Conservation (phyloP, 2,329 filamentous ascomycete genomes). For the Diatrype stigma region DNA sequence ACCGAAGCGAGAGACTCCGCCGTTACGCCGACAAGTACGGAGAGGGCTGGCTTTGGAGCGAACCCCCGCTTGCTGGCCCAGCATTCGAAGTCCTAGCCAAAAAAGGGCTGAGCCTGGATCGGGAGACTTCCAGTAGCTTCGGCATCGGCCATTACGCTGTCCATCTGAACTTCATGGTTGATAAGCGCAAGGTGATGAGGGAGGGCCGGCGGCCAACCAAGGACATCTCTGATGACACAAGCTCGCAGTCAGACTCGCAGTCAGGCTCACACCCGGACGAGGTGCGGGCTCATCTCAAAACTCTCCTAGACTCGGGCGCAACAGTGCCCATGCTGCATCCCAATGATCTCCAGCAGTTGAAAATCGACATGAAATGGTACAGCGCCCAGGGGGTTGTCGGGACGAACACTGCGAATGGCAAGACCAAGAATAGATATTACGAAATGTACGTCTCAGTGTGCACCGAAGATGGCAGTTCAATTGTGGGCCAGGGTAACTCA, state of each 20-base stretch:
- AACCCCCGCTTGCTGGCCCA: slow-evolving; percentile 33
- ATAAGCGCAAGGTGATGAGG: slow-evolving; percentile 11
- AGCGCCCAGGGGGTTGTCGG: slow-evolving; percentile 29
- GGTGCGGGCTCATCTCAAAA: slow-evolving; percentile 22
- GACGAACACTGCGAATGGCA: slow-evolving; percentile 17
- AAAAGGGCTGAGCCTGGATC: slow-evolving; percentile 26
- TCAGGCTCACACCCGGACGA: slow-evolving; percentile 15
- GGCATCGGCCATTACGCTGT: slow-evolving; percentile 21
- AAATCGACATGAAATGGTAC: slow-evolving; percentile 30
- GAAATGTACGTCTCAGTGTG: slow-evolving; percentile 32
- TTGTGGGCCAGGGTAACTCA: slow-evolving; percentile 23
- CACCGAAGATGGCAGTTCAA: slow-evolving; percentile 14
- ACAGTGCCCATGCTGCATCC: slow-evolving; percentile 35
- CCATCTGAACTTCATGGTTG: slow-evolving; percentile 10
- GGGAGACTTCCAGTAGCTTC: slow-evolving; percentile 6
- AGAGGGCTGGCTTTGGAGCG: slow-evolving; percentile 42
- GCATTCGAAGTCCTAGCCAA: slow-evolving; percentile 21
- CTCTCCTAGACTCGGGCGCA: slow-evolving; percentile 40
- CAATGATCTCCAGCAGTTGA: slow-evolving; percentile 31
- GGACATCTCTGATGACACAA: no score
- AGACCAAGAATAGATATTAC: slow-evolving; percentile 21
- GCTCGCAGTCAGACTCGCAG: background rate
- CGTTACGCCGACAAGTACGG: slow-evolving; percentile 33
- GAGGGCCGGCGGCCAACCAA: no score
- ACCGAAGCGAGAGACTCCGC: slow-evolving; percentile 36